These are phyloP conservation scores for Massariosphaeria phaeospora DNA, from an alignment of 495 filamentous ascomycete genomes.

Conservation along the genomic window DNA sequence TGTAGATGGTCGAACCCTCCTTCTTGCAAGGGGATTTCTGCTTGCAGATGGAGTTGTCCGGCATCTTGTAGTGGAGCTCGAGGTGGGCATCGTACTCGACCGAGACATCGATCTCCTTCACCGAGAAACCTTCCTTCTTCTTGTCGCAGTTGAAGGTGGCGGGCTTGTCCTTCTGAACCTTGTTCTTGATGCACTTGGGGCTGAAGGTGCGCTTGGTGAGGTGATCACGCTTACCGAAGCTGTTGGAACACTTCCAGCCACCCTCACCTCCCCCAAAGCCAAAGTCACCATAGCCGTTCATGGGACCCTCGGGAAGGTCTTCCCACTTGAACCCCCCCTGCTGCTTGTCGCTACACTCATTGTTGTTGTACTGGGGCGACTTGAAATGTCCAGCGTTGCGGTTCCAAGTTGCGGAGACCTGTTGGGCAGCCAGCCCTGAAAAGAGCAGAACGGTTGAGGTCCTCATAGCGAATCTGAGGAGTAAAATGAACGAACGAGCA, in stretches of 20 bases:
- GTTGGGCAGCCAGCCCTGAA: conserved; percentile 55
- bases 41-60: conserved; percentile 71
- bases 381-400: conserved; percentile 53
- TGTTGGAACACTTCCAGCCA: conserved; percentile 61
- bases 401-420: conserved; percentile 60
- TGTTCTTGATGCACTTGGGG: conserved; percentile 64
- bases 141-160: conserved; percentile 53
- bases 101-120: conserved; percentile 64
- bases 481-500: conserved; percentile 31
- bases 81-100: conserved; percentile 66
- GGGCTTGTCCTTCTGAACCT: conserved; percentile 43
- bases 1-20: conserved; percentile 62
- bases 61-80: conserved; percentile 79
- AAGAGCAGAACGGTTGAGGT: conserved; percentile 43
- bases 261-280: conserved; percentile 66
- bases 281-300: conserved; percentile 65
- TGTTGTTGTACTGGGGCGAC: conserved; percentile 69
- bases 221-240: conserved; percentile 46
- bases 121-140: conserved; percentile 62
- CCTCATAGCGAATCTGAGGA: conserved; percentile 28
- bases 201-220: conserved; percentile 43
- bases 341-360: conserved; percentile 66
- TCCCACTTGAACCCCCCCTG: conserved; percentile 65
- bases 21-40: conserved; percentile 60
- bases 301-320: conserved; percentile 56